Conservation (phyloP, 2,329 filamentous ascomycete genomes). For the Verticillium longisporum region DNA sequence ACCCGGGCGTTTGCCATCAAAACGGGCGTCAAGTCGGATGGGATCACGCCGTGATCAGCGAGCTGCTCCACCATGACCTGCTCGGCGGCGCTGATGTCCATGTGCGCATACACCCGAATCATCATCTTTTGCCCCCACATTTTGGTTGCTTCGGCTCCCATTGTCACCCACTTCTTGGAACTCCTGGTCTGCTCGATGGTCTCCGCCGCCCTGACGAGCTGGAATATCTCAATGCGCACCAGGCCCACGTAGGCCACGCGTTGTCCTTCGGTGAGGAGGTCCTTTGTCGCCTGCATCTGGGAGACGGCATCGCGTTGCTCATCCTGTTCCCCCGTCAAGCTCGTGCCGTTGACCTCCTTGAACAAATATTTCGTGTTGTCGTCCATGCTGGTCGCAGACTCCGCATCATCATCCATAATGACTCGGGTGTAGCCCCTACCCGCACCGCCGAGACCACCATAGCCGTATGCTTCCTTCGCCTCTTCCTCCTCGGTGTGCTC, state of each 20-base stretch:
- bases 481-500: slow-evolving; percentile 69
- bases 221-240: slow-evolving; percentile 71
- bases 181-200: slow-evolving; percentile 52
- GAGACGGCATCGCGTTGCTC: slow-evolving; percentile 78
- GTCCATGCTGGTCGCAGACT: slow-evolving; percentile 92
- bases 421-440: slow-evolving; percentile 94
- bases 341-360: slow-evolving; percentile 59
- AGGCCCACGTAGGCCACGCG: slow-evolving; percentile 93
- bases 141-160: slow-evolving; percentile 69
- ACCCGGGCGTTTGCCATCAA: slow-evolving; percentile 90
- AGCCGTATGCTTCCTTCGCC: slow-evolving; percentile 59
- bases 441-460: slow-evolving; percentile 75
- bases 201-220: slow-evolving; percentile 66
- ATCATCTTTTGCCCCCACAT: slow-evolving; percentile 99
- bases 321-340: slow-evolving; percentile 63
- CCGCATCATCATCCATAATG: slow-evolving; percentile 88
- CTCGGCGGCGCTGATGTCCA: slow-evolving; percentile 88
- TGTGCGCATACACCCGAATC: slow-evolving; percentile 87
- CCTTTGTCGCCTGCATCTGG: slow-evolving; percentile 94
- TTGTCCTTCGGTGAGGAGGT: slow-evolving; percentile 90
- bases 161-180: slow-evolving; percentile 64
- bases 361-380: slow-evolving; percentile 97
- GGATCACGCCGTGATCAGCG: slow-evolving; percentile 82
- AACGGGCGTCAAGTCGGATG: slow-evolving; percentile 74
- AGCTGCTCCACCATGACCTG: slow-evolving; percentile 99